Evolutionary conservation across 345 rosid genomes (phyloP).

Genomic region (Raphanus sativus): DNA sequence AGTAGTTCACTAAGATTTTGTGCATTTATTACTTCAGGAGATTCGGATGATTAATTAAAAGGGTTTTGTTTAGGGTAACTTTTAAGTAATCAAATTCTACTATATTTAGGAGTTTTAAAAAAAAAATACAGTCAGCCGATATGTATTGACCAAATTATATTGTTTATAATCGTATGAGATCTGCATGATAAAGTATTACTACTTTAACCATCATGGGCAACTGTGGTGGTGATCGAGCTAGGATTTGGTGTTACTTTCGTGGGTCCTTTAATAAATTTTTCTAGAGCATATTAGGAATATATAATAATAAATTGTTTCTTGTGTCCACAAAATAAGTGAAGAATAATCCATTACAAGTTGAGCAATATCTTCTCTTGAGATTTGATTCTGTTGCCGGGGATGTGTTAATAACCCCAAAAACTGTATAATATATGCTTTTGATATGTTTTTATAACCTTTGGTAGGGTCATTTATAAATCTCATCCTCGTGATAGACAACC

Average conservation of each 20-base stretch:
- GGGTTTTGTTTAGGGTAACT: constrained; percentile 19
- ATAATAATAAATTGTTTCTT: constrained; percentile 5
- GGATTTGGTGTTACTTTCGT: constrained; percentile 30
- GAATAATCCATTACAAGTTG: constrained; percentile 25
- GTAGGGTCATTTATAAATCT: constrained; percentile 36
- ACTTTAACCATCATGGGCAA: constrained; percentile 30
- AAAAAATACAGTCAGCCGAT: constrained; percentile 9
- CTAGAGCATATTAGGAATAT: constrained; percentile 14
- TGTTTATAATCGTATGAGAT: constrained; percentile 6
- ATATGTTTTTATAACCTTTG: constrained; percentile 22
- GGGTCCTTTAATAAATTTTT: constrained; percentile 11
- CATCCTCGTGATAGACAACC: constrained; percentile 28
- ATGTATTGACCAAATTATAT: constrained; percentile 23
- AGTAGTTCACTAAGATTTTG: constrained; percentile 5
- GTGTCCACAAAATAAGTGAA: constrained; percentile 11
- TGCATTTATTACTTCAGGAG: constrained; percentile 26
- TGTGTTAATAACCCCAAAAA: constrained; percentile 20
- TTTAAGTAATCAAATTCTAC: constrained; percentile 18
- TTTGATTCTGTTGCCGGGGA: constrained; percentile 37
- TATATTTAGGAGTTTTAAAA: not conserved
- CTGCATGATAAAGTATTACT: constrained; percentile 9
- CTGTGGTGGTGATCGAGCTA: constrained; percentile 25
- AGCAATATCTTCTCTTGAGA: constrained; percentile 30
- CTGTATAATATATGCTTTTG: constrained; percentile 11
- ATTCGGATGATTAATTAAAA: constrained; percentile 21